phyloP scores from a whole-genome alignment of 495 filamentous ascomycete species.

The Pseudotulostoma volvatum region DNA sequence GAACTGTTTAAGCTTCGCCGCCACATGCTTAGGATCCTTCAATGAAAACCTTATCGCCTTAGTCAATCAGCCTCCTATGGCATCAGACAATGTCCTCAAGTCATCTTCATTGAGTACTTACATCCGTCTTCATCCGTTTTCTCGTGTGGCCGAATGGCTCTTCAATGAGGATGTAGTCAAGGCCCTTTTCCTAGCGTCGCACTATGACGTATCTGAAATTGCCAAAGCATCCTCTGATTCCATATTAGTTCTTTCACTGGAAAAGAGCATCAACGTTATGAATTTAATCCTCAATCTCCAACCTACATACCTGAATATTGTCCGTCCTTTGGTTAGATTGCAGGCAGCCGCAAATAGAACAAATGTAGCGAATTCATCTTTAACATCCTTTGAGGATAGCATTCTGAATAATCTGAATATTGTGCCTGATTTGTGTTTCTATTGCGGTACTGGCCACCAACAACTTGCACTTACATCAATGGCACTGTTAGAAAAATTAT shows the following conservation, averaged over 20 bases:
- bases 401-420: conserved; percentile 62
- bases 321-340: conserved; percentile 57
- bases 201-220: conserved; percentile 53
- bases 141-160: conserved; percentile 89
- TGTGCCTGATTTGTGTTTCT: conserved; percentile 63
- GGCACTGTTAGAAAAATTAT: conserved; percentile 66
- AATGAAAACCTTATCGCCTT: conserved; percentile 82
- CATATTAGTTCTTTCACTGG: conserved; percentile 53
- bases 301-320: conserved; percentile 75
- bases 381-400: conserved; percentile 81
- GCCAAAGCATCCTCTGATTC: conserved; percentile 50
- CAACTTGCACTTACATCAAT: conserved; percentile 62
- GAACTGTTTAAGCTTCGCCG: conserved; percentile 64
- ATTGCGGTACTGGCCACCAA: conserved; percentile 63
- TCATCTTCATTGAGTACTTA: conserved; percentile 59
- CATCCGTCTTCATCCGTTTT: conserved; percentile 74
- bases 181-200: conserved; percentile 57
- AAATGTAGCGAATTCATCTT: conserved; percentile 50
- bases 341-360: conserved; percentile 26
- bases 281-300: conserved; percentile 69
- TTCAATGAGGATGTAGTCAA: conserved; percentile 81
- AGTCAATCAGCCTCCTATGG: conserved; percentile 53
- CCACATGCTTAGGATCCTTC: conserved; percentile 60
- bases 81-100: conserved; percentile 55
- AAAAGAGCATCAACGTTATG: conserved; percentile 65